Conservation (phyloP, 2,329 filamentous ascomycete genomes). For the Alternaria sp. region DNA sequence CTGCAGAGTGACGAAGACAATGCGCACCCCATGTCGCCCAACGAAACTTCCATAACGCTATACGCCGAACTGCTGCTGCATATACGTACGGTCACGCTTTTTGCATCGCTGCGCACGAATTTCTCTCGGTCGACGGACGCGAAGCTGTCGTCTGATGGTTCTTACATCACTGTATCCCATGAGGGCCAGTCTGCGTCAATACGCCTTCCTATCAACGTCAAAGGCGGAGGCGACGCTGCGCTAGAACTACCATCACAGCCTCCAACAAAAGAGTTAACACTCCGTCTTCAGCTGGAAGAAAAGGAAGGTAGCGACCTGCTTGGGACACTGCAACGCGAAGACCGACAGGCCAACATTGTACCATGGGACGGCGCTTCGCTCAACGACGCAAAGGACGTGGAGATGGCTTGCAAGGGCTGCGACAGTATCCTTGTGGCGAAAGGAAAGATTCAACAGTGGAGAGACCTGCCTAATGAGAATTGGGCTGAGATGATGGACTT, state of each 20-base stretch:
- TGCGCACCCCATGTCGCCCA: conserved; percentile 31
- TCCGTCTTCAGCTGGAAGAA: conserved; percentile 61
- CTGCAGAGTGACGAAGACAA: conserved; percentile 36
- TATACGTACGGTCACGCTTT: conserved; percentile 65
- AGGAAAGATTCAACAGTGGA: conserved; percentile 66
- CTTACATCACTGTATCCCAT: conserved; percentile 54
- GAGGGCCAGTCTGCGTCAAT: conserved; percentile 54
- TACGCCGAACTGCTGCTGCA: conserved; percentile 68
- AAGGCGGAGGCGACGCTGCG: conserved; percentile 52
- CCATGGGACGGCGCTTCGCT: conserved; percentile 54
- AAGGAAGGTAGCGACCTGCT: conserved; percentile 40
- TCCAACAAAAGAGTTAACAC: conserved; percentile 58
- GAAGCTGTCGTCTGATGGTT: conserved; percentile 53
- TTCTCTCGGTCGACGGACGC: conserved; percentile 54
- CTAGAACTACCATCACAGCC: conserved; percentile 58
- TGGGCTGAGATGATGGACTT: conserved; percentile 99
- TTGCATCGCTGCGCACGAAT: conserved; percentile 58
- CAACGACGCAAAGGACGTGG: conserved; percentile 21
- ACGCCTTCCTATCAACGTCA: conserved; percentile 55
- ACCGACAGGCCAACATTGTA: conserved; percentile 46
- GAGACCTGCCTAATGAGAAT: conserved; percentile 92
- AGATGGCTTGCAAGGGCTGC: conserved; percentile 40
- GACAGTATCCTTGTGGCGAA: conserved; percentile 21
- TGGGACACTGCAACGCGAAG: conserved; percentile 34
- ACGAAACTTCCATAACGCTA: conserved; percentile 49